Percentiles rank a stretch among this genome's conserved stretches.
These are phyloP conservation scores for Kondoa subrosea DNA, from an alignment of 768 basidiomycete genomes.

Conservation along the genomic window DNA sequence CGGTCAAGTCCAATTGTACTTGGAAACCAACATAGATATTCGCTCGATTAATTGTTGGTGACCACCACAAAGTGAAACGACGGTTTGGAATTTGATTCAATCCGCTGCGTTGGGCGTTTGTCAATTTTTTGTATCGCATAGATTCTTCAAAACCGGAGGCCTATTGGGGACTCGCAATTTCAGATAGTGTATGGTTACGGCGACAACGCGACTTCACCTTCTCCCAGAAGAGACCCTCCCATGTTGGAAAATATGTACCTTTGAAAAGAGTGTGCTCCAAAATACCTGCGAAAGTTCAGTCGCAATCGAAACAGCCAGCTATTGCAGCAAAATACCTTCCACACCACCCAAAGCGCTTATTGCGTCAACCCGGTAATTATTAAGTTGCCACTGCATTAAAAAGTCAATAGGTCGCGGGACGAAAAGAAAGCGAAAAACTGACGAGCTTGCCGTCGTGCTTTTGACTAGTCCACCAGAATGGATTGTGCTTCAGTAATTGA, in stretches of 20 bases:
- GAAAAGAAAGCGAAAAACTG: too few species aligned
- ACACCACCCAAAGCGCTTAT: conserved; percentile 96
- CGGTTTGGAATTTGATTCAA: conserved; percentile 94
- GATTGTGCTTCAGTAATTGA: background rate
- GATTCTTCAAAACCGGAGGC: conserved; percentile 92
- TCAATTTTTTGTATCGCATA: conserved; percentile 83
- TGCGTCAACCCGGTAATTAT: conserved; percentile 96
- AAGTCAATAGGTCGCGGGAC: background rate
- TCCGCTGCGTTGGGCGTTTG: conserved; percentile 97
- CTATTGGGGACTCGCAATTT: conserved; percentile 30
- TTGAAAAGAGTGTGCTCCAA: conserved; percentile 61
- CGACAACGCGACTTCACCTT: conserved; percentile 30
- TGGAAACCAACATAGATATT: conserved; percentile 99
- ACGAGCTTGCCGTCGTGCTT: conserved; percentile 39
- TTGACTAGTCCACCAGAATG: conserved; percentile 77
- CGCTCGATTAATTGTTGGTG: conserved; percentile 95
- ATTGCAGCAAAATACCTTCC: conserved; percentile 83
- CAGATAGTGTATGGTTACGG: background rate
- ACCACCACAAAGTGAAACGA: conserved; percentile 97
- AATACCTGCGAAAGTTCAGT: too few species aligned
- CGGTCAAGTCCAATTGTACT: conserved; percentile 92
- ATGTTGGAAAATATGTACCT: conserved; percentile 92
- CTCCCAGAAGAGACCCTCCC: conserved; percentile 99
- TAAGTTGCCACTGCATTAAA: conserved; percentile 74
- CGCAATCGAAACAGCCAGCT: too few species aligned